These are phyloP conservation scores for Coniella lustricola DNA, from an alignment of 2,329 filamentous ascomycete genomes.

Conservation along the genomic window DNA sequence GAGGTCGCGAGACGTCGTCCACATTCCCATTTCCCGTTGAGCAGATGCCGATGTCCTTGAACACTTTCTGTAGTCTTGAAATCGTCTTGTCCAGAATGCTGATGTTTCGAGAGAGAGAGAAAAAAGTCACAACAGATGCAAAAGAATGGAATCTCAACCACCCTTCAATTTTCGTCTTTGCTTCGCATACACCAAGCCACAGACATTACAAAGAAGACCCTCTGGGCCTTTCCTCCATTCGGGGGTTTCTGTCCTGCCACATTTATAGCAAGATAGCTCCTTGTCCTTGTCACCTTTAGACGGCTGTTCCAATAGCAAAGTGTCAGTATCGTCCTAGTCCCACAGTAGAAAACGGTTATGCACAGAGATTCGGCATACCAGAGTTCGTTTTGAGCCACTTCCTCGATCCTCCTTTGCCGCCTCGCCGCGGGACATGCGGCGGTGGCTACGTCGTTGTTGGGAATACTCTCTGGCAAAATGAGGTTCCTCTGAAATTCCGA, in stretches of 20 bases:
- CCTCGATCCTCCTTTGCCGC: not conserved
- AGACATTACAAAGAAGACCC: conserved; percentile 16
- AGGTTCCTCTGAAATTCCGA: not conserved
- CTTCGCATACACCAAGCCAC: conserved; percentile 16
- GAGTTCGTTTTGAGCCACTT: not conserved
- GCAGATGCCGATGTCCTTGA: no score
- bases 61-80: no score
- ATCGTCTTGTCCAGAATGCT: no score
- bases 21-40: conserved; percentile 9
- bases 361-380: not conserved
- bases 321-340: not conserved
- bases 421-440: not conserved
- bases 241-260: conserved; percentile 15
- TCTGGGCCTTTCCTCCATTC: conserved; percentile 17
- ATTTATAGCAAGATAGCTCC: conserved; percentile 9
- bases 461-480: not conserved
- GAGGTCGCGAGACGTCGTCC: not conserved
- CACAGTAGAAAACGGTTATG: no score
- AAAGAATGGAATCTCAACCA: not conserved
- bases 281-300: not conserved
- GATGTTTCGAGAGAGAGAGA: no score
- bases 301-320: not conserved
- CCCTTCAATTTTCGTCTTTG: conserved; percentile 10
- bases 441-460: not conserved
- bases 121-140: no score